These are phyloP conservation scores for Nitzschia sp. DNA, from an alignment of 108 stramenopile genomes.

Conservation along the genomic window DNA sequence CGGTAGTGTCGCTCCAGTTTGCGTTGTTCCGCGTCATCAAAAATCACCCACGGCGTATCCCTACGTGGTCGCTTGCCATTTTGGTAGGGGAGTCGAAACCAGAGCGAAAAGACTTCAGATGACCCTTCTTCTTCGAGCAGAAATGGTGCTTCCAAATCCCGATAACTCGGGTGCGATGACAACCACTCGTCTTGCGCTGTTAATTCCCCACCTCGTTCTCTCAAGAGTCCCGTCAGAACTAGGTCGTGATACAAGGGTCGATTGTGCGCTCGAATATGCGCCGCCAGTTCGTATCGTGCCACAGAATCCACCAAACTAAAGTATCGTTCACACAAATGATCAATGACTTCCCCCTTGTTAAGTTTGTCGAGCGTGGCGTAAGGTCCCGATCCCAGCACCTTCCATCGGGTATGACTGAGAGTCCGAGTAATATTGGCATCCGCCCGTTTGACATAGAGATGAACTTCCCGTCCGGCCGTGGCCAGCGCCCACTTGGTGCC, in stretches of 20 bases:
- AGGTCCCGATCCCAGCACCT: slow-evolving; percentile 61
- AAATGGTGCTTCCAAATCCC: slow-evolving; percentile 35
- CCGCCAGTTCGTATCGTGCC: slow-evolving; percentile 65
- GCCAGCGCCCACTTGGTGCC: slow-evolving; percentile 54
- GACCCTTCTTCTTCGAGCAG: slow-evolving; percentile 23
- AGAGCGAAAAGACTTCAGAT: slow-evolving; percentile 35
- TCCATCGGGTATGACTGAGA: slow-evolving; percentile 66
- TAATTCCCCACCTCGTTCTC: slow-evolving; percentile 47
- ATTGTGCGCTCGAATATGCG: slow-evolving; percentile 61
- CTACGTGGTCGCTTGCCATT: slow-evolving; percentile 58
- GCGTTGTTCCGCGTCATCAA: slow-evolving; percentile 35
- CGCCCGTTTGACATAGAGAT: slow-evolving; percentile 55
- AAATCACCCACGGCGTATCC: slow-evolving; percentile 56
- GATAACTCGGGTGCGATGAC: slow-evolving; percentile 44
- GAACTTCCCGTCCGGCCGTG: slow-evolving; percentile 38
- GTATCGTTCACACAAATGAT: slow-evolving; percentile 73
- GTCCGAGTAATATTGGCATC: slow-evolving; percentile 65
- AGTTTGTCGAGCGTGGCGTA: slow-evolving; percentile 55
- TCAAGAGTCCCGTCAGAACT: slow-evolving; percentile 52
- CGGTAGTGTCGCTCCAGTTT: slow-evolving; percentile 43
- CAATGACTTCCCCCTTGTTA: slow-evolving; percentile 55
- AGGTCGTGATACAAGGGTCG: slow-evolving; percentile 56
- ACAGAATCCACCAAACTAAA: slow-evolving; percentile 40
- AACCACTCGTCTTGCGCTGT: slow-evolving; percentile 64
- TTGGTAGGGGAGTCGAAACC: slow-evolving; percentile 62